A percentile compares a stretch with the other conserved stretches of the same genome.
Conservation (phyloP, 495 filamentous ascomycete genomes). For the Terfezia claveryi region DNA sequence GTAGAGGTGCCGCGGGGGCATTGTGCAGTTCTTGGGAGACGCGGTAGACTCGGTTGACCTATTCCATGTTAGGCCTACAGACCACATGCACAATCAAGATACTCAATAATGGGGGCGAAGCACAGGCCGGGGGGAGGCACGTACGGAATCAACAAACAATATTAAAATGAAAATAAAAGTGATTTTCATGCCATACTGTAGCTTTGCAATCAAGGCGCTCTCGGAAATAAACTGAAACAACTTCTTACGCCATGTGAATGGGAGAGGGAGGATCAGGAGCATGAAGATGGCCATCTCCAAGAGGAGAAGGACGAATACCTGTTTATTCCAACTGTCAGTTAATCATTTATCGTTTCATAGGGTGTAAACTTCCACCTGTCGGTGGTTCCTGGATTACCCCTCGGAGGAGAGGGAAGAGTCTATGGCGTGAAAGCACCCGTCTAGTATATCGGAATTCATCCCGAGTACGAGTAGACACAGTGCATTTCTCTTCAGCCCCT, state of each 20-base stretch:
- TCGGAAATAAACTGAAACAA: constrained; percentile 79
- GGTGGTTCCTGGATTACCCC: neutral
- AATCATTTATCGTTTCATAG: constrained; percentile 1
- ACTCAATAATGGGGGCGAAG: neutral
- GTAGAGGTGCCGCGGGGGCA: constrained; percentile 25
- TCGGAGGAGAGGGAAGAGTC: no score
- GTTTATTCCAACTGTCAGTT: neutral
- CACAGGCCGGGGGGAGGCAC: neutral
- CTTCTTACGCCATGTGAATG: constrained; percentile 65
- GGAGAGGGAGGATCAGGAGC: constrained; percentile 75
- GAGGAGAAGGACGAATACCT: constrained; percentile 88
- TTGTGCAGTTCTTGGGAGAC: constrained; percentile 63
- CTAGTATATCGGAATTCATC: no score
- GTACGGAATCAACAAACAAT: constrained; percentile 78
- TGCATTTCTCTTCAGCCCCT: no score
- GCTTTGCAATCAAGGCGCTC: constrained; percentile 55
- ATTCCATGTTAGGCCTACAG: neutral
- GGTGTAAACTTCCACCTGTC: constrained; percentile 1
- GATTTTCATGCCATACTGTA: constrained; percentile 75
- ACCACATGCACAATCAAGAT: neutral
- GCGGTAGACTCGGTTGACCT: constrained; percentile 81
- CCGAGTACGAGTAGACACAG: no score
- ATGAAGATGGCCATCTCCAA: constrained; percentile 87
- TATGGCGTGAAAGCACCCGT: no score
- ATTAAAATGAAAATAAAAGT: constrained; percentile 97